Base-by-base conservation (phyloP, 1,139 yeast genomes). In the Nematodospora anomalae region DNA sequence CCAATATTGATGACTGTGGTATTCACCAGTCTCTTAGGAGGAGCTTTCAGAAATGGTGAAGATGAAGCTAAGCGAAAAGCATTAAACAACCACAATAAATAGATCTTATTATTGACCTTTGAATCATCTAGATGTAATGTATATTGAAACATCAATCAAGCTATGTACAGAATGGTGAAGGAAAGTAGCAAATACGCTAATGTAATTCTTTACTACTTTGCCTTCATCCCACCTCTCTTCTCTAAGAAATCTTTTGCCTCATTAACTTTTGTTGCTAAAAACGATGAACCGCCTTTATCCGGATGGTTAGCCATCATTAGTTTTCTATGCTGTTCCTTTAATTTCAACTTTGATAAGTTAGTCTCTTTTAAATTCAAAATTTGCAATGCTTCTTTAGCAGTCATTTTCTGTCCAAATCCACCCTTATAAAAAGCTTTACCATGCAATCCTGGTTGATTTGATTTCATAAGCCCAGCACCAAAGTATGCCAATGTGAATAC, bases 261-360 rank as follows among this genome's bases (percentile, higher is more conserved):
- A 60, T 92, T 92, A 50, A 92, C 89, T 71, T 92, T 92, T 33
- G 97, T 90, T 43, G 98, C 98, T 57, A 92, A 62, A 55, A 79
- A 90, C 26, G 97, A 92, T 13, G 96, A 85, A 7, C 98, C 98
- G 35, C 98, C 98, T 58, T 94, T 86, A 67, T 92, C 98, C 9
- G 98, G 98, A 58, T 92, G 98, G 65, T 92, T 92, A 59, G 92
- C 71, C 96, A 92, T 89, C 67, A 87, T 85, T 43, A 70, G 59
- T 58, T 76, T 79, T 66, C 98, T 80, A 62, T 92, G 98, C 36
- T 86, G 87, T 46, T 90, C 97, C 63, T 92, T 90, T 55, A 92
- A 73, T 57, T 80, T 86, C 46, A 84, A 74, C 62, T 83, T 81
- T 11, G 84, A 76, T 50, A 92, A 70, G 20, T 80, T 82, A 24